phyloP scores from a whole-genome alignment of 2,329 filamentous ascomycete genomes.

The Colletotrichum camelliae region DNA sequence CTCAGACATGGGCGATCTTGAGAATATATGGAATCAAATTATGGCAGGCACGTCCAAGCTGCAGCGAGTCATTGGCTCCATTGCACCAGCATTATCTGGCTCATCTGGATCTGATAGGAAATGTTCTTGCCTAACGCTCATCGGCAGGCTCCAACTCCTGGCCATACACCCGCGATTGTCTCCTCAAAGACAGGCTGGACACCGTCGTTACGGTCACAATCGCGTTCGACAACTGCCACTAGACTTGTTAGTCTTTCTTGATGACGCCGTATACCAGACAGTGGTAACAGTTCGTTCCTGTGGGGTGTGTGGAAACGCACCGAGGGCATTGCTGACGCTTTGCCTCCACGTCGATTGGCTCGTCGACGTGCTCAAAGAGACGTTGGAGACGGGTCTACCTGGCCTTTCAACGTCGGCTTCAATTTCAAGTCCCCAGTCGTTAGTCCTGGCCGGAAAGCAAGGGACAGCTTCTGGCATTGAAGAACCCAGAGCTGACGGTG shows the following conservation, averaged over 20 bases:
- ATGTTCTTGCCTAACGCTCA: background rate
- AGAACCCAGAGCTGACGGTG: background rate
- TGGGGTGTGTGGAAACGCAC: background rate
- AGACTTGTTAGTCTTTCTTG: background rate
- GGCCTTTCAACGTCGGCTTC: background rate
- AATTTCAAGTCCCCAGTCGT: background rate
- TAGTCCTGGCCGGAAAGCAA: background rate
- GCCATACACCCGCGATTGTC: background rate
- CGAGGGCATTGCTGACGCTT: background rate
- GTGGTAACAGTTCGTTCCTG: background rate
- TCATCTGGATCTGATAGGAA: background rate
- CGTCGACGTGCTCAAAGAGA: background rate
- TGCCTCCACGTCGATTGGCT: background rate
- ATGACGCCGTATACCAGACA: background rate
- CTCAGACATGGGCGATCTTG: background rate
- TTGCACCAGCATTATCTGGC: background rate
- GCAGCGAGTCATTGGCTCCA: background rate
- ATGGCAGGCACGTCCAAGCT: background rate
- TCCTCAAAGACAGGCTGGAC: background rate
- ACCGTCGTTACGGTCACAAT: background rate
- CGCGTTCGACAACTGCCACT: background rate
- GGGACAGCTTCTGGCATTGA: background rate
- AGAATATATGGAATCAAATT: background rate
- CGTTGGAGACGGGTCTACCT: background rate
- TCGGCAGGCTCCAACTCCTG: background rate